A percentile compares a stretch with the other conserved stretches of the same genome.
Conservation (phyloP, 2,329 filamentous ascomycete species). For the Sporothrix protearum region DNA sequence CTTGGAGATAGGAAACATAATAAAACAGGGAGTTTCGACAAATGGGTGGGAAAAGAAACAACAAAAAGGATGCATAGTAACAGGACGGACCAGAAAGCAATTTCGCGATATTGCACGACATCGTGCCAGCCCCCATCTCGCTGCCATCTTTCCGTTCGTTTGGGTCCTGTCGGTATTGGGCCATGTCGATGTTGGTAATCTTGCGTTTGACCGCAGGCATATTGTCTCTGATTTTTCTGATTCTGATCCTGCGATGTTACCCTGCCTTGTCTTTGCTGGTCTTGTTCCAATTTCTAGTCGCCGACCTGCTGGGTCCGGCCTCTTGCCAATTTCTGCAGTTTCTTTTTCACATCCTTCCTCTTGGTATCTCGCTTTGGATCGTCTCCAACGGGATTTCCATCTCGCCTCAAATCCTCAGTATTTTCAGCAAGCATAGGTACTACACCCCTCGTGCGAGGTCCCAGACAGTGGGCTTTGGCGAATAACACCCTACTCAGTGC, state of each 20-base stretch:
- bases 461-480: conserved; percentile 15
- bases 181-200: background rate
- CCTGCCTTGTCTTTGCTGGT: conserved; percentile 1
- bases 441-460: background rate
- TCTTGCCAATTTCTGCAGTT: conserved; percentile 6
- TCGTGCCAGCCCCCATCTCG: background rate
- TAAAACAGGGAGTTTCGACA: background rate
- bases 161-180: background rate
- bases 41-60: background rate
- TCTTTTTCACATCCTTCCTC: background rate
- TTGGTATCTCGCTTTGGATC: background rate
- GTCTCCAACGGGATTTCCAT: background rate
- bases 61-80: background rate
- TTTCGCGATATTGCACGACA: conserved; percentile 9
- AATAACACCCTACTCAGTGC: conserved; percentile 13
- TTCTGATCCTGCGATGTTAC: conserved; percentile 19
- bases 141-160: background rate
- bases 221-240: background rate
- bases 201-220: background rate
- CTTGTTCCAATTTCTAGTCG: conserved; percentile 10
- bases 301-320: conserved; percentile 21
- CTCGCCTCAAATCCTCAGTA: background rate
- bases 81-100: background rate
- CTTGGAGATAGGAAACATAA: background rate
- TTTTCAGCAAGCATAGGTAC: background rate